Percentiles rank a stretch among this genome's conserved stretches.
phyloP scores from a whole-genome alignment of 169 alveolate species.

The Cryptosporidium bovis region DNA sequence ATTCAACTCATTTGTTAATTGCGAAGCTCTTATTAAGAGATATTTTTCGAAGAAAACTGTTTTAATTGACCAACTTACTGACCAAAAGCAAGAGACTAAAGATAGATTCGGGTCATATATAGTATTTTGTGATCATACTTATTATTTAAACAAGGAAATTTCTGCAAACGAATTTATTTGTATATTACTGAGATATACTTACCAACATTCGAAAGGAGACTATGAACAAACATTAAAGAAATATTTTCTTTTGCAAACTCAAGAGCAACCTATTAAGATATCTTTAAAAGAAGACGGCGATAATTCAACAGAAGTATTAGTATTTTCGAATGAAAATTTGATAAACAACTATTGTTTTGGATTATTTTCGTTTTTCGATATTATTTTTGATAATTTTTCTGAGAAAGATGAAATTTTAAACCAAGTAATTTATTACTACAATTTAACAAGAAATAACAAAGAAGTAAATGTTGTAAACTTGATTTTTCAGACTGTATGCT shows the following conservation, averaged over 20 bases:
- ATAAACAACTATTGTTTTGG: conserved; percentile 42
- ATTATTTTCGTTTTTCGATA: conserved; percentile 44
- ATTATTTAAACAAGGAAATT: conserved; percentile 26
- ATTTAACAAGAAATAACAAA: not conserved
- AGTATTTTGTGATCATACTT: conserved; percentile 9
- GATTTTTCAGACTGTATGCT: conserved; percentile 28
- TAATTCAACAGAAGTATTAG: not conserved
- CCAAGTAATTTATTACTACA: conserved; percentile 17
- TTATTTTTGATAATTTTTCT: conserved; percentile 25
- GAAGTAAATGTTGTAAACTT: conserved; percentile 6
- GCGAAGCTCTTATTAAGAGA: conserved; percentile 22
- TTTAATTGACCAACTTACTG: not conserved
- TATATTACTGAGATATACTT: not conserved
- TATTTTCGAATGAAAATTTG: conserved; percentile 1
- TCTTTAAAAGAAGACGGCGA: not conserved
- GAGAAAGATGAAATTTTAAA: conserved; percentile 15
- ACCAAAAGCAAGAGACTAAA: not conserved
- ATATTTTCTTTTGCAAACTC: not conserved
- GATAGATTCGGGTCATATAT: not conserved
- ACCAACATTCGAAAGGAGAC: not conserved
- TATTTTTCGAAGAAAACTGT: conserved; percentile 38
- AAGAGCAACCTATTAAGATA: conserved; percentile 1
- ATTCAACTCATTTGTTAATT: conserved; percentile 34
- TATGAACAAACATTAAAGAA: conserved; percentile 18
- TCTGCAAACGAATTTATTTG: conserved; percentile 15